Base-by-base conservation (phyloP, 2,329 filamentous ascomycete genomes). In the Aspergillus sp. region DNA sequence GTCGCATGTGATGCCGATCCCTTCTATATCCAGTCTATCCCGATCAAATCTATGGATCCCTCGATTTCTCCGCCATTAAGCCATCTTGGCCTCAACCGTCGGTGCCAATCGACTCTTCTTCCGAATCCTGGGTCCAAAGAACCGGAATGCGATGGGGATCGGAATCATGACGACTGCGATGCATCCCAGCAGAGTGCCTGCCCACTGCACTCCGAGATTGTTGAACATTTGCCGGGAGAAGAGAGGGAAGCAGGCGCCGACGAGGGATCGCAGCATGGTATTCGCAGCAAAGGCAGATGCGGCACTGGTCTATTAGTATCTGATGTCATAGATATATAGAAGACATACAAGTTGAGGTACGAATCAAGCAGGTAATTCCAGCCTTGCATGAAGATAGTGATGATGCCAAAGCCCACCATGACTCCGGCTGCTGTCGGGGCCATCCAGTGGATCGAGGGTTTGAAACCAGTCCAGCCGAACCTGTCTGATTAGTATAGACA, bases 391-490 rank as follows among this genome's bases (percentile, higher is more conserved):
- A 58, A 58, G 13, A 59, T 58, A 0, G 52, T 46, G 0, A 57
- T 48, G 6, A 58, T 36, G 4, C 56, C 55, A 32, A 59, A 58
- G 1, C 56, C 56, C 3, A 54, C 48, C 5, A 56, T 8, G 2
- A 57, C 45, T 1, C 55, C 52, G 5, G 53, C 41, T 5, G 51
- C 45, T 5, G 51, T 56, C 6, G 56, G 55, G 1, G 45, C 52
- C 45, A 57, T 53, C 55, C 55, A 59, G 42, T 57, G 54, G 10
- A 57, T 49, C 3, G 47, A 47, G 5, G 39, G 37, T 5, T 37
- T 45, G 31, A 42, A 56, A 0, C 55, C 56, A 1, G 56, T 51
- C 56, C 56, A 59, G 7, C 56, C 56, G 11, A 59, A 58, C 56
- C 56, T 56, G n/a, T 13, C 9, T 11, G 8, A 29, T 48, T 28